Base-by-base conservation (phyloP, 2,329 filamentous ascomycete species). In the Epichloe gansuensis region DNA sequence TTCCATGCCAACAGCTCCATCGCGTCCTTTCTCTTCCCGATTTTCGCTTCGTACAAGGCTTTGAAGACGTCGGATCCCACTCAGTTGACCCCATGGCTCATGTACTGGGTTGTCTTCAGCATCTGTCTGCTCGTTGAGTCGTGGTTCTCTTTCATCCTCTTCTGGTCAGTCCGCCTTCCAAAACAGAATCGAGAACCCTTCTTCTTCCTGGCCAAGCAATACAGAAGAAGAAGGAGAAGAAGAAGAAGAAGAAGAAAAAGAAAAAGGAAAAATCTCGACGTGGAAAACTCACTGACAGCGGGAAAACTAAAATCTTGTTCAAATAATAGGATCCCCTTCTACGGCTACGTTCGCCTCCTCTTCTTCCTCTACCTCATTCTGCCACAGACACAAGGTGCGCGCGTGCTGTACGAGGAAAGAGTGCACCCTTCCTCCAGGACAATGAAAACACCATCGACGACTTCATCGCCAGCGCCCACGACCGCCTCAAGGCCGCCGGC, bases 31-130 rank as follows among this genome's bases (percentile, higher is more conserved):
- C 82, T 96, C 65, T 94, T 97, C 67, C 93, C 93, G 50, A 82
- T 96, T 58, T 97, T 95, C 72, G 91, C 91, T 60, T 95, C 91
- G 58, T 97, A 96, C 79, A 97, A 97, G 76, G 91, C 93, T 48
- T 85, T 98, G 65, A 91, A 93, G 72, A 91, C 89, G 15, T 86
- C 86, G 50, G 88, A 96, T 68, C 90, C 91, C 2, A 85, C 88
- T 39, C 83, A 94, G 65, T 78, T 96, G 55, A 88, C 88, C 58
- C 91, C 91, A 83, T 98, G 93, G 93, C 81, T 97, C 59, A 97
- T 97, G 86, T 98, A 97, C 78, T 98, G 91, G 86, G 89, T 95
- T 55, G 89, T 95, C 25, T 80, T 96, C 58, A 87, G 88, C 56
- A 85, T 88, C 67, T 81, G 84, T 61, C 76, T 91, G 53, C 80